A percentile compares a stretch with the other conserved stretches of the same genome.
These are phyloP conservation scores for Roridomyces roridus DNA, from an alignment of 768 basidiomycete genomes.

Conservation along the genomic window DNA sequence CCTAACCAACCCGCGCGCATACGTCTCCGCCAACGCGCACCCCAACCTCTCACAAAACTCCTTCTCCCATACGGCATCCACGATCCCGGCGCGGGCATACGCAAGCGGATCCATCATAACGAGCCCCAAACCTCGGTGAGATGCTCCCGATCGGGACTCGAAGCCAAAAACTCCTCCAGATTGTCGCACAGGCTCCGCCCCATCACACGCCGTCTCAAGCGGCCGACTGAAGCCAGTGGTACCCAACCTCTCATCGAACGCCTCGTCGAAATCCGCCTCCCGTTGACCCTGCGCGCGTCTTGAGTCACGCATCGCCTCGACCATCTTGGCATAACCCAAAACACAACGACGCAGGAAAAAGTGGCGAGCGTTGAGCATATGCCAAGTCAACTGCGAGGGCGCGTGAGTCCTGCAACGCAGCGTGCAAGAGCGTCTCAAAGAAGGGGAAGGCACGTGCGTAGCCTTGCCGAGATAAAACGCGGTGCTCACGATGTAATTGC, in stretches of 20 bases:
- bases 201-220: conserved; percentile 7
- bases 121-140: conserved; percentile 1
- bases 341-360: conserved; percentile 11
- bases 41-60: conserved; percentile 4
- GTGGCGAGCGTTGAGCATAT: conserved; percentile 9
- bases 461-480: conserved; percentile 12
- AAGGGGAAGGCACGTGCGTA: conserved; percentile 5
- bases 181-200: not conserved
- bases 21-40: conserved; percentile 4
- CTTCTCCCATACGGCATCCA: conserved; percentile 5
- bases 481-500: conserved; percentile 3
- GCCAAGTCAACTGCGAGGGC: not conserved
- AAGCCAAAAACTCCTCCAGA: not conserved
- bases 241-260: conserved; percentile 5
- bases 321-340: conserved; percentile 7
- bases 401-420: not conserved
- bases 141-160: not conserved
- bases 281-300: conserved; percentile 5
- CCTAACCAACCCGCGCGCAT: conserved; percentile 4
- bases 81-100: conserved; percentile 1
- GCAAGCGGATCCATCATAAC: conserved; percentile 2
- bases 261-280: conserved; percentile 14
- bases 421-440: conserved; percentile 1
- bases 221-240: conserved; percentile 15
- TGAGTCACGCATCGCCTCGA: not conserved